Evolutionary conservation across 768 basidiomycete species (phyloP).

Genomic region (Leccinum sublutescens): DNA sequence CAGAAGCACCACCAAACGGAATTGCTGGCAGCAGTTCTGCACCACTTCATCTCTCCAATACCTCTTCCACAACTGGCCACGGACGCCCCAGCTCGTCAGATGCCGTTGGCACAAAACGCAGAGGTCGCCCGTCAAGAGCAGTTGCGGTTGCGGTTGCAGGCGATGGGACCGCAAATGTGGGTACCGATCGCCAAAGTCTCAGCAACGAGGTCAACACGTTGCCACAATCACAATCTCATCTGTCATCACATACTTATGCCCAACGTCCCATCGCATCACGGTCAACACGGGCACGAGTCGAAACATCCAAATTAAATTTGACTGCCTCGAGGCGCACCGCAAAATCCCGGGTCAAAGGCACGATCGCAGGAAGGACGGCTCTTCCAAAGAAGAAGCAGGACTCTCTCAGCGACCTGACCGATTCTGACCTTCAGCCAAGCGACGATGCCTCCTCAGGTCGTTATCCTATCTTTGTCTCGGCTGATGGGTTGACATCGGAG

Average conservation of each 20-base stretch:
- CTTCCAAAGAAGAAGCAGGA: constrained; percentile 20
- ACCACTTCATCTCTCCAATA: constrained; percentile 7
- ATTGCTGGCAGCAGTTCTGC: constrained; percentile 30
- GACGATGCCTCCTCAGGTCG: constrained; percentile 35
- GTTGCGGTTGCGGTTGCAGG: constrained; percentile 36
- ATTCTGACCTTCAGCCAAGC: constrained; percentile 35
- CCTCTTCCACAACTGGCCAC: constrained; percentile 30
- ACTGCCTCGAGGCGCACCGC: constrained; percentile 33
- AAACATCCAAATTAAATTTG: constrained; percentile 30
- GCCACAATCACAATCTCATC: constrained; percentile 37
- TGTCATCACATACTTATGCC: constrained; percentile 23
- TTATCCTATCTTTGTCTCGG: constrained; percentile 70
- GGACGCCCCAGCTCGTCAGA: constrained; percentile 20
- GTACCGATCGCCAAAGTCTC: constrained; percentile 22
- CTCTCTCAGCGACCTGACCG: constrained; percentile 17
- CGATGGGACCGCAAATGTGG: constrained; percentile 14
- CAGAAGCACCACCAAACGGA: constrained; percentile 38
- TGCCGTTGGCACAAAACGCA: constrained; percentile 40
- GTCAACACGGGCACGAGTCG: constrained; percentile 22
- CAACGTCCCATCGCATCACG: constrained; percentile 26
- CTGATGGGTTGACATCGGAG: constrained; percentile 53
- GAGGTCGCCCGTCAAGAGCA: constrained; percentile 57
- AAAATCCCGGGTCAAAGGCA: constrained; percentile 41
- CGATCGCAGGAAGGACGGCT: constrained; percentile 28
- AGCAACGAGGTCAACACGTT: constrained; percentile 36